Base-by-base conservation (phyloP, 768 basidiomycete genomes). In the Mrakia frigida region DNA sequence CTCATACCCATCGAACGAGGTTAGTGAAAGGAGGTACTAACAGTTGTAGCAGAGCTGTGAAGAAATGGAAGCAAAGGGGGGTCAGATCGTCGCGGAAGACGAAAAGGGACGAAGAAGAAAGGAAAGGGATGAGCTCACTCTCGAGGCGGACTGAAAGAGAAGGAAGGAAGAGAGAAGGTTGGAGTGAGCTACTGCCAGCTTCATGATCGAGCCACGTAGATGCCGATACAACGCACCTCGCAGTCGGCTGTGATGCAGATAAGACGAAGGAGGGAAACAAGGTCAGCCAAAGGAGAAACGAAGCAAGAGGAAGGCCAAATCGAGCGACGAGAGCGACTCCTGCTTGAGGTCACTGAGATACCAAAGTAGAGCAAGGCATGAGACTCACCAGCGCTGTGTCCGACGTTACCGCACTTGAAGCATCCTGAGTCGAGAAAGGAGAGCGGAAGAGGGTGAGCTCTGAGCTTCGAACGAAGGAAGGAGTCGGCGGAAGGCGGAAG, bases 391-490 rank as follows among this genome's bases (percentile, higher is more conserved):
- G 63, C 63, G 33, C 33, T 35, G 63, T 65, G 63, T 65, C 63
- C 63, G 25, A 65, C 37, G 63, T 65, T 65, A 23, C 63, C 63
- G 35, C 63, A 65, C 63, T 65, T 65, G 33, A 65, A 65, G 63
- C 63, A 65, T 23, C 63, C 63, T 65, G 23, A 3, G 7, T 1
- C 33, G 33, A 35, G 31, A 39, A 65, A 35, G 33, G 23, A 25
- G 63, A 11, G 33, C 37, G 33, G 63, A 33, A 4, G 63, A 65
- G 63, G 63, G 14, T 65, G 63, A 65, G 63, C 35, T 65, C 56
- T 11, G 56, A 60, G 56, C 23, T 25, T 23, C 13, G 33, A n/a
- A 18, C 16, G 63, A 65, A 31, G 63, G 33, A 65, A 31, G 63
- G 63, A 28, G 23, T 28, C 56, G 56, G 23, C 31, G 28, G 28